phyloP scores from a whole-genome alignment of 106 monocot genomes.

The Apostasia shenzhenica region DNA sequence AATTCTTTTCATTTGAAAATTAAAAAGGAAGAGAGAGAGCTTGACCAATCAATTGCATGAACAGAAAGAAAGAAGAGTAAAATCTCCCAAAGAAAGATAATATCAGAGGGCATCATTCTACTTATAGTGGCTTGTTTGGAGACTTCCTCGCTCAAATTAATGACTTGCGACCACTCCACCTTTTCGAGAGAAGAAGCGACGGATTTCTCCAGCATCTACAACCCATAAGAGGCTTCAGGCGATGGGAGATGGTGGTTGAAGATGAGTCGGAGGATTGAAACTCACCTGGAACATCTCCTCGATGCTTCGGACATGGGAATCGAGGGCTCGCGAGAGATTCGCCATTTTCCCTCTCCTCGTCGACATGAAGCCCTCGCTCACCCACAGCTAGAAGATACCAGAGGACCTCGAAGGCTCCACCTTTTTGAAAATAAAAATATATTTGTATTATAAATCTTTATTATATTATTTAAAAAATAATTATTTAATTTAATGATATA shows the following conservation, averaged over 20 bases:
- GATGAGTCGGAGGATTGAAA: background rate
- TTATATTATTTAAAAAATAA: no score
- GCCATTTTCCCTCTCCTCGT: constrained; percentile 12
- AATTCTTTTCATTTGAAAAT: background rate
- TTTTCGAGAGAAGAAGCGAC: constrained; percentile 31
- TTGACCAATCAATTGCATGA: no score
- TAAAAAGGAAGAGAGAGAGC: no score
- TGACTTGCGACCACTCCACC: constrained; percentile 53
- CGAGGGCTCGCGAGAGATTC: constrained; percentile 12
- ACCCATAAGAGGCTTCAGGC: background rate
- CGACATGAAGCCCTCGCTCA: constrained; percentile 15
- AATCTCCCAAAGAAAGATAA: background rate
- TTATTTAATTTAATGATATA: no score
- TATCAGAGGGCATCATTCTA: constrained; percentile 2
- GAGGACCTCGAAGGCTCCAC: no score
- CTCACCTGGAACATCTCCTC: constrained; percentile 28
- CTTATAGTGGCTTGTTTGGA: constrained; percentile 61
- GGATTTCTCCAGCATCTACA: constrained; percentile 41
- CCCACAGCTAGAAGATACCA: background rate
- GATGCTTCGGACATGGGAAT: constrained; percentile 17
- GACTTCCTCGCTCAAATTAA: constrained; percentile 41
- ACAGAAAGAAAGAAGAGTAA: background rate
- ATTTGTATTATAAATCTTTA: no score
- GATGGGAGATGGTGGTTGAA: background rate
- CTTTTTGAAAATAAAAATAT: no score